Evolutionary conservation across 345 rosid genomes (phyloP).

Genomic region (Eucalyptus shirleyi): DNA sequence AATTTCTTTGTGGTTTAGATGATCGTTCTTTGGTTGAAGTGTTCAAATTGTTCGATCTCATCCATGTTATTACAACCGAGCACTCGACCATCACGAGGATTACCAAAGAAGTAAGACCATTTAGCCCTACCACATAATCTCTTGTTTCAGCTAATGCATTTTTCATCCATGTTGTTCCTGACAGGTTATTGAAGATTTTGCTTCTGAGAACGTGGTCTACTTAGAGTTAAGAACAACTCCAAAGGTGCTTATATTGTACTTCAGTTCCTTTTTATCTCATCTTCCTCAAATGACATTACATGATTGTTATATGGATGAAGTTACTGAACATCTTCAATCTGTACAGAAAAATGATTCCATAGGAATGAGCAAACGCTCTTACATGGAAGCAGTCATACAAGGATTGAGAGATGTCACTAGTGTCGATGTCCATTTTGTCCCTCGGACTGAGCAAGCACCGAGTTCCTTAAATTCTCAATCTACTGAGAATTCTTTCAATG

Average conservation of each 20-base stretch:
- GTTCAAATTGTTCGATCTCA: conserved; percentile 82
- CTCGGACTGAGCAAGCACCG: not conserved
- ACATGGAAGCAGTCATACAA: conserved; percentile 81
- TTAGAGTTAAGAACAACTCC: conserved; percentile 93
- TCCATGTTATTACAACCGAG: conserved; percentile 76
- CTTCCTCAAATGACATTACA: not conserved
- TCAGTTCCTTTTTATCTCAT: not conserved
- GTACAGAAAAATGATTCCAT: conserved; percentile 64
- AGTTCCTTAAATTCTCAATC: not conserved
- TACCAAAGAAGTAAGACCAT: conserved; percentile 53
- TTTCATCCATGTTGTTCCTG: not conserved
- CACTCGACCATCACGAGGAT: conserved; percentile 73
- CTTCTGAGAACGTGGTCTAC: conserved; percentile 79
- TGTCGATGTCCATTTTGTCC: conserved; percentile 49
- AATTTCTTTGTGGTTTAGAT: conserved; percentile 14
- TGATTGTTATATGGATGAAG: not conserved
- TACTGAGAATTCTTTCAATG: conserved; percentile 12
- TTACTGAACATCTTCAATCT: not conserved
- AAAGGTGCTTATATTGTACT: conserved; percentile 34
- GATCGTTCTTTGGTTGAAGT: conserved; percentile 70
- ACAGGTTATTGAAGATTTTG: conserved; percentile 93
- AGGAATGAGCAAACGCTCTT: conserved; percentile 91
- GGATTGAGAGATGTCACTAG: conserved; percentile 51
- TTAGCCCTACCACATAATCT: not conserved
- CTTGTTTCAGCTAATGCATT: not conserved